Evolutionary conservation across 306 rosid genomes (phyloP).

Genomic region (Comarum palustre): DNA sequence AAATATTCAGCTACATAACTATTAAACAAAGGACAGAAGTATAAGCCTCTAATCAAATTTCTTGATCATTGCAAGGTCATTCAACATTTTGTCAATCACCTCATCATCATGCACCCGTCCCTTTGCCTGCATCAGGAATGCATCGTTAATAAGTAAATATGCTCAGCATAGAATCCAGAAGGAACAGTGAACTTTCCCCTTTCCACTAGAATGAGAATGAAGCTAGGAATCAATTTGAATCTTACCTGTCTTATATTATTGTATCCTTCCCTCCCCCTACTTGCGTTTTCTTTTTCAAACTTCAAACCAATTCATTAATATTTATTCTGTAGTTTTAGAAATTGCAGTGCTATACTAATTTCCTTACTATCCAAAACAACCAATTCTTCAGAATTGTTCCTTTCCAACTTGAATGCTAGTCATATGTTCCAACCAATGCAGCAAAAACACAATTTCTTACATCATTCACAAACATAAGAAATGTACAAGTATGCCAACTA

Average conservation of each 20-base stretch:
- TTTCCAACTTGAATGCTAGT: neutral
- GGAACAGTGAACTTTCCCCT: neutral
- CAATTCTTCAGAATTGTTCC: neutral
- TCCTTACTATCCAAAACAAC: neutral
- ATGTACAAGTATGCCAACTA: neutral
- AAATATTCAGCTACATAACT: neutral
- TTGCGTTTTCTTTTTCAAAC: neutral
- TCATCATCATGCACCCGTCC: constrained; percentile 92
- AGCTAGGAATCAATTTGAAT: neutral
- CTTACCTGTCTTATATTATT: neutral
- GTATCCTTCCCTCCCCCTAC: neutral
- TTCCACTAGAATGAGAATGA: neutral
- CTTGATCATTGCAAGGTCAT: constrained; percentile 79
- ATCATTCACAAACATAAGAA: neutral
- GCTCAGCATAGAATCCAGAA: neutral
- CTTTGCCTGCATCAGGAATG: constrained; percentile 55
- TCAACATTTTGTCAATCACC: constrained; percentile 90
- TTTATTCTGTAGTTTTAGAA: neutral
- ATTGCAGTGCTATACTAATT: neutral
- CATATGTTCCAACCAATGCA: neutral
- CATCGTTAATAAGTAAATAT: neutral
- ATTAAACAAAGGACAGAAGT: neutral
- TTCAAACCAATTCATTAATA: too few species aligned
- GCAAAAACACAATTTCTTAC: neutral
- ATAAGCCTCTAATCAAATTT: constrained; percentile 55